Base-by-base conservation (phyloP, 2,329 filamentous ascomycete genomes). In the Taxawa tesnikishii region DNA sequence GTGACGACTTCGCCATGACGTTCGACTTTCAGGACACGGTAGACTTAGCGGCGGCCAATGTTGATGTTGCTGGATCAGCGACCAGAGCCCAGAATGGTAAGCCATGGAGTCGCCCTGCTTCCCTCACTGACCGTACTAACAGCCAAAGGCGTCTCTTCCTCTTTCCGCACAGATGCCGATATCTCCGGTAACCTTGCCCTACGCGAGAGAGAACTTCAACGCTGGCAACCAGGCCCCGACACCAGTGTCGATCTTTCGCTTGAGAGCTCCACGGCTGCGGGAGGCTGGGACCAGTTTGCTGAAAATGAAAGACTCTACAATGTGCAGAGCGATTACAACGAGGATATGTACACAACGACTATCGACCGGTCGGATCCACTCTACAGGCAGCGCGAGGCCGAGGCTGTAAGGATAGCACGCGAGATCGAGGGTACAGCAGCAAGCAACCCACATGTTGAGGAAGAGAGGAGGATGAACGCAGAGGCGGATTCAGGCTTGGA, bases 261-360 rank as follows among this genome's bases (percentile, higher is more conserved):
- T 15, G 84, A 90, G 47, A 73, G 56, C 15, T 49, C 48, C 11
- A 35, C 43, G 10, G 54, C 49, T 16, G 43, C 28, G 36, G 50
- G 35, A 5, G 63, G 60, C 7, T 98, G 90, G 90, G 88, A 98
- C 53, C 90, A 98, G 55, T 98, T 98, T 50, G 81, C 83, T 36
- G 78, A 73, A 40, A 96, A 96, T 49, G 83, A 92, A 58, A 70
- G 75, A 34, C 73, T 84, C 17, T 96, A 94, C 50, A 90, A 90
- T 21, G 61, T 92, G 24, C 83, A 75, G 56, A 90, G 81, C 32
- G 84, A 85, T 47, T 98, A 96, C 53, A 77, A 96, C 49, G 90
- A 96, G 58, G 85, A 83, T 45, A 75, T 90, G 26, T 98, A 98
- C 60, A 98, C 90, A 2, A 98, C 90, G 7, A 63, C 73, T 25